Evolutionary conservation across 306 rosid species (phyloP), one percentile per base, ranked within the genome.

Genomic region (Cicer chorassanicum): DNA sequence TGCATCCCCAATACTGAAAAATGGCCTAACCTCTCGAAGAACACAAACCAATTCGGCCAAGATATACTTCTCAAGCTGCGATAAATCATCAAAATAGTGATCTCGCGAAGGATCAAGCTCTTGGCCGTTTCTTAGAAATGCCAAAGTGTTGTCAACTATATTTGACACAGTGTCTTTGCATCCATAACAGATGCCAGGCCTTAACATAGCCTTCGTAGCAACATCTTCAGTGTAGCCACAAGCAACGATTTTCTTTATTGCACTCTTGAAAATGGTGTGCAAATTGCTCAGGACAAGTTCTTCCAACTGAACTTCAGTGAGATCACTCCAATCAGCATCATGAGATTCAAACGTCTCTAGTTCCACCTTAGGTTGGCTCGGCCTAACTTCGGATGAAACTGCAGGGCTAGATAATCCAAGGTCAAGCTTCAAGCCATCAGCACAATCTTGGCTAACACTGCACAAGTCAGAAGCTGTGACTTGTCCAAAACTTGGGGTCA

Each of bases 1-100:
- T 78, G 98, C 97, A 86, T 94, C 98, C 18, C 97, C 97, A 15
- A 82, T 74, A 86, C 95, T 94, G 79, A 87, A 94, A 80, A 85
- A 86, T 82, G 98, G 97, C 74, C 90, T 86, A 48, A 91, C 88
- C 89, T 87, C 97, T 59, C 86, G 90, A 78, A 94, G 95, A 85
- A 88, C 95, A 64, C 98, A 94, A 56, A 91, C 92, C 74, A 91
- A 82, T 80, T 94, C 98, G 2, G 90, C 96, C 89, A 94, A 76
- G 73, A 90, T 83, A 71, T 87, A 94, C 89, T 84, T 89, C 81
- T 92, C 90, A 63, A 94, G 93, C 89, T 94, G 93, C 82, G 72
- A 84, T 65, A 94, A 80, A 86, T 88, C 89, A 64, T 88, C 93
- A 85, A 94, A 94, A 79, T 34, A 85, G 74, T 87, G 92, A 61